A percentile compares a stretch with the other conserved stretches of the same genome.
These are phyloP conservation scores for Colletotrichum magnum DNA, from an alignment of 2,329 filamentous ascomycete genomes.

Conservation along the genomic window DNA sequence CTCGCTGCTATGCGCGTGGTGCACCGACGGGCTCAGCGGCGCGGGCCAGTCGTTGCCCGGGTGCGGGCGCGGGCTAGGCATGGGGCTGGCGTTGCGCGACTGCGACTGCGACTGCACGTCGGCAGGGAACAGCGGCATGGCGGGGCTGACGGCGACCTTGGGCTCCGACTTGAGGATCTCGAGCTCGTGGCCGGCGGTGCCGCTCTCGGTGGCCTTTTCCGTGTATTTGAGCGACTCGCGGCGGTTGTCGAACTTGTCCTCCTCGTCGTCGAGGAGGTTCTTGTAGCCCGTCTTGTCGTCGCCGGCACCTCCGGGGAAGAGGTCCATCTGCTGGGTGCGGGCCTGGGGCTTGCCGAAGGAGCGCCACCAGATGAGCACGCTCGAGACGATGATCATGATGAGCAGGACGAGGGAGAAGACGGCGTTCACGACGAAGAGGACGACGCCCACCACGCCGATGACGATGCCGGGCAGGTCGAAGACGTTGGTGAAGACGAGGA, in stretches of 20 bases:
- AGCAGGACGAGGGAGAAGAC: constrained; percentile 86
- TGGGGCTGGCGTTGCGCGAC: constrained; percentile 20
- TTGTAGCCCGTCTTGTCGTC: constrained; percentile 70
- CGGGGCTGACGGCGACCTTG: constrained; percentile 27
- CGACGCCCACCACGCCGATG: constrained; percentile 87
- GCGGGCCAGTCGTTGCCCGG: constrained; percentile 4
- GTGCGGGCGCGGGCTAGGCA: background rate
- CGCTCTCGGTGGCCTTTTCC: constrained; percentile 32
- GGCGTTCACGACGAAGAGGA: constrained; percentile 93
- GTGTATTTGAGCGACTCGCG: constrained; percentile 29
- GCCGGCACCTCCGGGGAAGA: constrained; percentile 83
- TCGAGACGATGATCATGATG: constrained; percentile 79
- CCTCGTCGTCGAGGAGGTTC: constrained; percentile 57
- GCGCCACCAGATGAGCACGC: constrained; percentile 80
- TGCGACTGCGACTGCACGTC: constrained; percentile 15
- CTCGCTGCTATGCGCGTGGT: constrained; percentile 18
- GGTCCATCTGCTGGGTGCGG: constrained; percentile 86
- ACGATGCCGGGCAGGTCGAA: constrained; percentile 89
- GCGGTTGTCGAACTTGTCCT: constrained; percentile 51
- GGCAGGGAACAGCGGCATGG: constrained; percentile 33
- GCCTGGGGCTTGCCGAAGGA: constrained; percentile 85
- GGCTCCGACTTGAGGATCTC: constrained; percentile 21
- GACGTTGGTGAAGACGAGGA: constrained; percentile 89
- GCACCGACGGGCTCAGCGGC: constrained; percentile 32
- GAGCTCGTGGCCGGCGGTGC: constrained; percentile 26